phyloP scores from a whole-genome alignment of 495 filamentous ascomycete genomes.

The Daldinia decipiens region DNA sequence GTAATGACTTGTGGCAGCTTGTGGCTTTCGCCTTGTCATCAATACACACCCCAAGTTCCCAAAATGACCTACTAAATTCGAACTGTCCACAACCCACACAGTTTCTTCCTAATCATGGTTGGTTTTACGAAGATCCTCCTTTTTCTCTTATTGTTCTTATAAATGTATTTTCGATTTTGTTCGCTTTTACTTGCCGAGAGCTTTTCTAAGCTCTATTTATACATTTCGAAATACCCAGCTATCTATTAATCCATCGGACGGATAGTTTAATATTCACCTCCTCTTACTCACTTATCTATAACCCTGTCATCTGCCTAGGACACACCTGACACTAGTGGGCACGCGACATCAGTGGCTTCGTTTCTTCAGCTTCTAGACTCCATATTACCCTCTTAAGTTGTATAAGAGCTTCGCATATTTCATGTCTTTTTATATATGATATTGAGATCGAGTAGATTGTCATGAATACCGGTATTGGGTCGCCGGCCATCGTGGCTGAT shows the following conservation, averaged over 20 bases:
- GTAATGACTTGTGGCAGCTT: neutral
- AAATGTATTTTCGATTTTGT: conserved; percentile 13
- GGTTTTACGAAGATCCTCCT: conserved; percentile 31
- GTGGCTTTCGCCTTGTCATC: neutral
- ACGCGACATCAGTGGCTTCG: conserved; percentile 33
- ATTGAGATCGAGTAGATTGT: conserved; percentile 5
- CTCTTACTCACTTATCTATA: conserved; percentile 20
- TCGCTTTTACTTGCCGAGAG: neutral
- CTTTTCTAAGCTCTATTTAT: neutral
- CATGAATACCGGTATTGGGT: conserved; percentile 45
- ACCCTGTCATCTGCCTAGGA: conserved; percentile 20
- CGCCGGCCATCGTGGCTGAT: conserved; percentile 40
- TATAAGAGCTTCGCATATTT: neutral
- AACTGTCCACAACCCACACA: conserved; percentile 28
- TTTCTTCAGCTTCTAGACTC: neutral
- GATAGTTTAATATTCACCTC: neutral
- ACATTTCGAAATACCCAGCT: neutral
- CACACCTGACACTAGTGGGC: conserved; percentile 23
- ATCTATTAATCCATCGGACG: neutral
- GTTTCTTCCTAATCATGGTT: conserved; percentile 30
- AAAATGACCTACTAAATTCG: conserved; percentile 37
- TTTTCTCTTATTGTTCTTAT: conserved; percentile 12
- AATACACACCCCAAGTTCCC: conserved; percentile 27
- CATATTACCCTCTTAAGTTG: neutral
- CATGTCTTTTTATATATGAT: conserved; percentile 31